Evolutionary conservation across 2,329 filamentous ascomycete genomes (phyloP).

Genomic region (Talaromyces sp.): DNA sequence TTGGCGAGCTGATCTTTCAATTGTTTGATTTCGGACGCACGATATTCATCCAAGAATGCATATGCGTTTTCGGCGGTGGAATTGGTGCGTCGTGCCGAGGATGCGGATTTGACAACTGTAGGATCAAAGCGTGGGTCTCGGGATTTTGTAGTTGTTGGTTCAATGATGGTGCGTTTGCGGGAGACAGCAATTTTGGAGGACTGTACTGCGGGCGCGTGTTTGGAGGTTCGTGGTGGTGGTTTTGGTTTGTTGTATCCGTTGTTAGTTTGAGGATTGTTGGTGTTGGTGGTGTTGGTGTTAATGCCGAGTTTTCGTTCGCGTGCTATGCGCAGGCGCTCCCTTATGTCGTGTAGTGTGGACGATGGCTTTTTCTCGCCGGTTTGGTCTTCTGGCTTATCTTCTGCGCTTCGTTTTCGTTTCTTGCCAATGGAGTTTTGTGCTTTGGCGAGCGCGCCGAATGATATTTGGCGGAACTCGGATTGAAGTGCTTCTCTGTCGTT

Average conservation of each 20-base stretch:
- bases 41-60: constrained; percentile 82
- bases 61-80: constrained; percentile 66
- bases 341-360: constrained; percentile 38
- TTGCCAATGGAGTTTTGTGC: constrained; percentile 61
- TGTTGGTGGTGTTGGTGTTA: constrained; percentile 1
- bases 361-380: constrained; percentile 13
- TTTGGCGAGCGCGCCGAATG: constrained; percentile 85
- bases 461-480: constrained; percentile 58
- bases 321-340: constrained; percentile 39
- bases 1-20: constrained; percentile 65
- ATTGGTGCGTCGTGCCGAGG: constrained; percentile 22
- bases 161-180: constrained; percentile 71
- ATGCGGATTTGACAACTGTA: constrained; percentile 43
- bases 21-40: constrained; percentile 73
- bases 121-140: constrained; percentile 90
- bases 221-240: constrained; percentile 57
- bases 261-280: background rate
- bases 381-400: background rate
- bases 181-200: constrained; percentile 80
- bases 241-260: constrained; percentile 29
- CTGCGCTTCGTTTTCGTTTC: constrained; percentile 21
- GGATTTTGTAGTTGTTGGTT: constrained; percentile 53
- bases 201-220: constrained; percentile 83
- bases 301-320: constrained; percentile 37
- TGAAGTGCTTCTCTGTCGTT: constrained; percentile 35